Conservation (phyloP, 805 yeast genomes). For the Saccharomycopsis fibuligera region DNA sequence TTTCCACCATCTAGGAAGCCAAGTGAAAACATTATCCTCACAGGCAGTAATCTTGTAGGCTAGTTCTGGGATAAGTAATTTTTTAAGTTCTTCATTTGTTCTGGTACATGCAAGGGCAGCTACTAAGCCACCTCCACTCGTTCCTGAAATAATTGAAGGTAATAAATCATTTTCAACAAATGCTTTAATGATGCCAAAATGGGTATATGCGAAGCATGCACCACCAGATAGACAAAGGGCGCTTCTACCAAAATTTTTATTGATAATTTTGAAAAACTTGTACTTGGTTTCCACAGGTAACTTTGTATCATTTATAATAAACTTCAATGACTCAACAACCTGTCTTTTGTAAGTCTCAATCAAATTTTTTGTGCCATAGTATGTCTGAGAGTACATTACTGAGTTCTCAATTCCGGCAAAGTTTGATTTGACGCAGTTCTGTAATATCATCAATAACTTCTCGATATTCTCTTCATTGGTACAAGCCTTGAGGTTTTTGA, state of each 20-base stretch:
- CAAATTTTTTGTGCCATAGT: slow-evolving; percentile 64
- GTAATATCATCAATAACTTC: slow-evolving; percentile 49
- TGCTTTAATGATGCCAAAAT: slow-evolving; percentile 71
- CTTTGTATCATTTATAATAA: slow-evolving; percentile 33
- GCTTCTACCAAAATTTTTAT: slow-evolving; percentile 62
- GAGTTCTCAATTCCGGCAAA: slow-evolving; percentile 78
- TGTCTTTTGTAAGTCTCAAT: slow-evolving; percentile 50
- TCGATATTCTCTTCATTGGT: slow-evolving; percentile 31
- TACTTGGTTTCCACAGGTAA: slow-evolving; percentile 39
- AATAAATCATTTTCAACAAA: slow-evolving; percentile 57
- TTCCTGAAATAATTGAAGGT: slow-evolving; percentile 68
- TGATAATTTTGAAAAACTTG: slow-evolving; percentile 48
- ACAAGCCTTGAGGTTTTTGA: slow-evolving; percentile 34
- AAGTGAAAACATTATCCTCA: slow-evolving; percentile 51
- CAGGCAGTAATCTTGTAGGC: slow-evolving; percentile 65
- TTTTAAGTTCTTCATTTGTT: slow-evolving; percentile 56
- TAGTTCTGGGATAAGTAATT: slow-evolving; percentile 51
- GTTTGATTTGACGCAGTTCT: slow-evolving; percentile 62
- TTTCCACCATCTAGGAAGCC: slow-evolving; percentile 59
- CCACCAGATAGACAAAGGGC: slow-evolving; percentile 76
- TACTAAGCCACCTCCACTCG: slow-evolving; percentile 75
- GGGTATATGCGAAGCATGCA: slow-evolving; percentile 71
- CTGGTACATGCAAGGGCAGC: slow-evolving; percentile 69
- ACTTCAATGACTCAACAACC: slow-evolving; percentile 42
- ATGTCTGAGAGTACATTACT: slow-evolving; percentile 62